Base-by-base conservation (phyloP, 192 early-diverging fungal species). In the Endogone sp. region DNA sequence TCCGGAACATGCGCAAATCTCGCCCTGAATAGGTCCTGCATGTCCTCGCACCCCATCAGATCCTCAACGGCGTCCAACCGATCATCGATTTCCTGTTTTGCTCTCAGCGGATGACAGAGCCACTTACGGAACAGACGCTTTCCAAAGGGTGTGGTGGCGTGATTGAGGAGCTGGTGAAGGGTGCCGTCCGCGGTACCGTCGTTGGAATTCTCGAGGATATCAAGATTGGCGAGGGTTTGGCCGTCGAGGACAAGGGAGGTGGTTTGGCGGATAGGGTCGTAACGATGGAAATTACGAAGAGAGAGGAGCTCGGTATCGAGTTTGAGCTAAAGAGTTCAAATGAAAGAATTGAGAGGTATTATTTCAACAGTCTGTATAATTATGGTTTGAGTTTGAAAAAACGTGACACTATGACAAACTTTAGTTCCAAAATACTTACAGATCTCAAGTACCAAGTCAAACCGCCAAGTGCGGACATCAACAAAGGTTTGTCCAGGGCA, bases 31-130 rank as follows among this genome's bases (percentile, higher is more conserved):
- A 72, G 29, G 27, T 87, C 86, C 64, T 77, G 65, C 28, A 86
- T 69, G 8, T 83, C 90, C 21, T 72, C 44, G 49, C 82, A 26
- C 3, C 73, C 75, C 71, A 86, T 83, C 3, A 98, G 70, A 70
- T 93, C 95, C 30, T 98, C 95, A 2, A 96, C 85, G 1, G 90
- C 93, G 67, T 99, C 91, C n/a, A 95, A 80, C 6, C 96, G 85
- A 1, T 86, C 89, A 56, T 93, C 89, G 62, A 99, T 98, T 1
- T 81, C 91, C 0, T 69, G 63, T 4, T 77, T 71, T 2, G 83
- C 80, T 3, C 91, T 79, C 31, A 97, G 73, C 16, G 97, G 97
- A 71, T 98, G 94, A 71, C 94, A 96, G 3, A 92, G 64, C 97
- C 97, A 98, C 57, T 81, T 81, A 25, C 84, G 79, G 61, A 95